Base-by-base conservation (phyloP, 495 filamentous ascomycete species). In the Thermochaetoides thermophila region DNA sequence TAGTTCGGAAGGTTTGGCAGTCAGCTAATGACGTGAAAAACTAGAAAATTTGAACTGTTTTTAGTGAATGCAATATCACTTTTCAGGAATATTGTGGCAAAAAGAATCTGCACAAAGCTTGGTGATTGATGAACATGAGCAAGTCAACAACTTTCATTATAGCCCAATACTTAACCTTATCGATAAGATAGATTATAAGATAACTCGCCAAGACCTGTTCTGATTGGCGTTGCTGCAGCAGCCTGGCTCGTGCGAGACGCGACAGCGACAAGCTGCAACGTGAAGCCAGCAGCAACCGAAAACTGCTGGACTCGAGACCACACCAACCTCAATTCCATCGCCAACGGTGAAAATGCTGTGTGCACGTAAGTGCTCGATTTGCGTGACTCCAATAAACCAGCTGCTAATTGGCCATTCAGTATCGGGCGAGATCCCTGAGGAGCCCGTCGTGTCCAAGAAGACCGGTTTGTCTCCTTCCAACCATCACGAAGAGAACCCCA, bases 371-470 rank as follows among this genome's bases (percentile, higher is more conserved):
- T 27, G 5, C 12, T 0, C 11, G 8, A 4, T 4, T 7, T 0
- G 10, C 16, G 7, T 18, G 7, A 0, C 5, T 5, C 3, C 6
- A 15, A 20, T 27, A 11, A 26, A 14, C 4, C 16, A 12, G 14
- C 24, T 19, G 37, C 49, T 55, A 30, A 55, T 39, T 20, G 27
- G 37, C 27, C 9, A 34, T 26, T 38, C 49, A 95, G 86, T 99
- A 52, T 99, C 89, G 28, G 89, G 89, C 60, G 91, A 96, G 73
- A 78, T 84, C 58, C 91, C 89, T 31, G 79, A 93, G 60, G 75
- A 79, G 59, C 91, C 89, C 33, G 91, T 97, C 39, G 82, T 84
- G 46, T 96, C 91, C 50, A 71, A 76, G 49, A 92, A 93, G 66
- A 87, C 82, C 53, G 87, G 85, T 84, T 72, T 37, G 75, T 66